phyloP scores from a whole-genome alignment of 805 yeast species.

The Cyberlindnera suaveolens region DNA sequence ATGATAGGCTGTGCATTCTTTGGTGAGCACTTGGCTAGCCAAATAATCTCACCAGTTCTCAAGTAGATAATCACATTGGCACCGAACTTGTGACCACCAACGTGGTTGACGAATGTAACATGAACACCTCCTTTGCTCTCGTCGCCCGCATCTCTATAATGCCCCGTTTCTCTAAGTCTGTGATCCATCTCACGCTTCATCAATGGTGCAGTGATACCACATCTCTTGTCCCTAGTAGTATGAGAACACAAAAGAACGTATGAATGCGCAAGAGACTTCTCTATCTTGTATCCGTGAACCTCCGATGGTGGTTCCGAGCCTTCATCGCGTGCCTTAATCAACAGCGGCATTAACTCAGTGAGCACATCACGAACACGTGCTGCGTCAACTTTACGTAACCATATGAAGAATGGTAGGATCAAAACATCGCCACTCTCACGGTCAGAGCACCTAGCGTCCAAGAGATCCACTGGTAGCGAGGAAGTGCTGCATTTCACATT shows the following conservation, averaged over 20 bases:
- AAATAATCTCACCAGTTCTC: constrained; percentile 66
- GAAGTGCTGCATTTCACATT: constrained; percentile 47
- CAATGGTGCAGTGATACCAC: constrained; percentile 92
- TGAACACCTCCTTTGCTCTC: constrained; percentile 66
- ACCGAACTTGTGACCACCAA: constrained; percentile 94
- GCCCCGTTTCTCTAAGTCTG: constrained; percentile 62
- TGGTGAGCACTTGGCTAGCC: constrained; percentile 87
- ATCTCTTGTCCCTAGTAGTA: constrained; percentile 82
- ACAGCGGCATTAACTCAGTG: constrained; percentile 59
- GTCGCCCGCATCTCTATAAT: constrained; percentile 74
- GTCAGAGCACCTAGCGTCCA: constrained; percentile 36
- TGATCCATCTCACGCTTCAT: constrained; percentile 74
- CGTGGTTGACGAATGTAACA: constrained; percentile 72
- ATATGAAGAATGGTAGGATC: constrained; percentile 67
- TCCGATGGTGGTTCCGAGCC: constrained; percentile 14
- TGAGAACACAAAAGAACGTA: constrained; percentile 83
- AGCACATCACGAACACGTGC: constrained; percentile 85
- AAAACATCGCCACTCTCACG: constrained; percentile 52
- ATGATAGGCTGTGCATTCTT: constrained; percentile 65
- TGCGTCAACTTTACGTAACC: constrained; percentile 48
- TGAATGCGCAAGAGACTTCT: constrained; percentile 34
- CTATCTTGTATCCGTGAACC: constrained; percentile 25
- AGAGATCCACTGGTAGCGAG: constrained; percentile 43
- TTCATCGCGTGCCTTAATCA: constrained; percentile 26
- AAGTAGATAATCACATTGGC: constrained; percentile 81